These are phyloP conservation scores for Trichoderma sp. DNA, from an alignment of 2,329 filamentous ascomycete species.

Conservation along the genomic window DNA sequence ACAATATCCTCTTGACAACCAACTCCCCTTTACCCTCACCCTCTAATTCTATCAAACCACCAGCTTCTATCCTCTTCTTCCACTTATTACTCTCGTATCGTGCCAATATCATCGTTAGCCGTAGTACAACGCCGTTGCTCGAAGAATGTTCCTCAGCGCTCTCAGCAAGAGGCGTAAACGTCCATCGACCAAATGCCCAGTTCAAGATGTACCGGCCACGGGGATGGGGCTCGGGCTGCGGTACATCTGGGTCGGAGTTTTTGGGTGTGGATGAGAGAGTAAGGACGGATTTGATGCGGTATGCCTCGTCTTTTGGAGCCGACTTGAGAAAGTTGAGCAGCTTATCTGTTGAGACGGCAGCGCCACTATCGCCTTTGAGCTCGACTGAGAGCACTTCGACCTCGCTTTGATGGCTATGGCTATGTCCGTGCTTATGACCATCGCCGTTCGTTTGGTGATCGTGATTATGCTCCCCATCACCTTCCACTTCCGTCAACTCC, in stretches of 20 bases:
- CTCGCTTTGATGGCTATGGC: constrained; percentile 70
- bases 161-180: constrained; percentile 64
- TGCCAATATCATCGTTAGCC: constrained; percentile 76
- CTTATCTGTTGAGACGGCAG: constrained; percentile 57
- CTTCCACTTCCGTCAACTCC: constrained; percentile 47
- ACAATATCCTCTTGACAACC: constrained; percentile 53
- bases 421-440: constrained; percentile 33
- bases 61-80: constrained; percentile 69
- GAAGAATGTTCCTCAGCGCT: constrained; percentile 53
- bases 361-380: constrained; percentile 49
- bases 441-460: constrained; percentile 37
- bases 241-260: constrained; percentile 53
- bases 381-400: constrained; percentile 90
- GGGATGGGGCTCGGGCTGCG: constrained; percentile 36
- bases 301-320: constrained; percentile 90
- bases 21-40: constrained; percentile 50
- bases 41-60: constrained; percentile 54
- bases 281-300: constrained; percentile 81
- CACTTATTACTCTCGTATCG: constrained; percentile 74
- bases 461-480: constrained; percentile 32
- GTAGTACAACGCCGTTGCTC: constrained; percentile 56
- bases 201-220: constrained; percentile 79
- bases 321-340: constrained; percentile 67
- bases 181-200: constrained; percentile 98
- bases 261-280: constrained; percentile 48